These are phyloP conservation scores for Cladosporium sp. DNA, from an alignment of 2,329 filamentous ascomycete species.

Conservation along the genomic window DNA sequence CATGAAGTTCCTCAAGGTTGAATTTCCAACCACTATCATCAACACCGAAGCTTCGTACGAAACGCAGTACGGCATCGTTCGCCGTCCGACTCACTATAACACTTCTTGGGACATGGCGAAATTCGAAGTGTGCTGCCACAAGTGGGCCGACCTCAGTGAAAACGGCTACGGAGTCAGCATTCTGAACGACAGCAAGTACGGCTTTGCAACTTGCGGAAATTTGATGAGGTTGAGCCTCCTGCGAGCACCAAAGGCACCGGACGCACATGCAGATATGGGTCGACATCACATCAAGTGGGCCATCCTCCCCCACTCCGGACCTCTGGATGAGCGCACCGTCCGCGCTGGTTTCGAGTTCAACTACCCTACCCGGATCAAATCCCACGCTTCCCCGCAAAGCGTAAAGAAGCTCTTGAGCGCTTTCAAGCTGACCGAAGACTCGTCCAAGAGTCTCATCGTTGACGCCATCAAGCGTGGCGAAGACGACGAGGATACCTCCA, in stretches of 20 bases:
- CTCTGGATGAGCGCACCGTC: constrained; percentile 67
- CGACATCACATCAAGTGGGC: constrained; percentile 80
- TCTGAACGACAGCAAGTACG: constrained; percentile 93
- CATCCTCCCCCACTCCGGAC: constrained; percentile 76
- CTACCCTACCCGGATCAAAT: constrained; percentile 62
- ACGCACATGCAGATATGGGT: constrained; percentile 89
- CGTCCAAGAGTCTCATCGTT: constrained; percentile 56
- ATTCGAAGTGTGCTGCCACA: constrained; percentile 94
- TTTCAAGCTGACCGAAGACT: constrained; percentile 54
- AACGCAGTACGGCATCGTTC: constrained; percentile 85
- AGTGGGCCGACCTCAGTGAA: constrained; percentile 87
- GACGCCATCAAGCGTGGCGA: constrained; percentile 86
- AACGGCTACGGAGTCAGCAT: constrained; percentile 85
- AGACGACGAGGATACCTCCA: constrained; percentile 50
- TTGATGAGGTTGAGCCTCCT: constrained; percentile 85
- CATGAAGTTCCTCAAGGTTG: constrained; percentile 97
- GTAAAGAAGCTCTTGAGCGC: constrained; percentile 42
- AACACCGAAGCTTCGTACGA: constrained; percentile 95
- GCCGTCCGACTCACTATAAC: constrained; percentile 94
- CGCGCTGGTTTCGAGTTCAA: constrained; percentile 88
- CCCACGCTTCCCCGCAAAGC: constrained; percentile 27
- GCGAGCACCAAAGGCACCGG: constrained; percentile 84
- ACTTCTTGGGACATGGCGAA: constrained; percentile 98
- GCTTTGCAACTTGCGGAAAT: constrained; percentile 84
- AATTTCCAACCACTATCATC: constrained; percentile 87